A percentile compares a stretch with the other conserved stretches of the same genome.
These are phyloP conservation scores for Trichoderma polysporum DNA, from an alignment of 2,329 filamentous ascomycete genomes.

Conservation along the genomic window DNA sequence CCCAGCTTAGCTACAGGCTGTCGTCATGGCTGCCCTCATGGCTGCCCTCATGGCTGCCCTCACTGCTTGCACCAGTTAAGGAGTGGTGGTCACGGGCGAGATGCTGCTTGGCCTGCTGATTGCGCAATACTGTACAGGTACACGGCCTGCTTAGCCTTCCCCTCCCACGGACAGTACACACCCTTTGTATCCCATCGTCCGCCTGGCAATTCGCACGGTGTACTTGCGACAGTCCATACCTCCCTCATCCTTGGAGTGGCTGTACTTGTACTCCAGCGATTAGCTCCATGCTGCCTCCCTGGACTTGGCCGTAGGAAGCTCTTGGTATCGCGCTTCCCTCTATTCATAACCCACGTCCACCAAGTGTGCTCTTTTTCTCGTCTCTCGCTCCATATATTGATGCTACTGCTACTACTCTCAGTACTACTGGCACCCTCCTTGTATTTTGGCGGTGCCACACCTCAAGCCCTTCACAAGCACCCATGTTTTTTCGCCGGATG, in stretches of 20 bases:
- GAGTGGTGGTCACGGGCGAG: slow-evolving; percentile 1
- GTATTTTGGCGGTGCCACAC: slow-evolving; percentile 12
- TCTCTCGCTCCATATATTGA: slow-evolving; percentile 3
- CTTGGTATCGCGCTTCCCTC: slow-evolving; percentile 10
- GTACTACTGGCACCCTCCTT: slow-evolving; percentile 17
- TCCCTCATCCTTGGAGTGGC: slow-evolving; percentile 8
- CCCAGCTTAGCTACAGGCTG: slow-evolving; percentile 5
- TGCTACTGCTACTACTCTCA: not conserved
- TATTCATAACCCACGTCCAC: slow-evolving; percentile 8
- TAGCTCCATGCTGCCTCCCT: slow-evolving; percentile 18
- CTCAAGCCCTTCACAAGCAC: not conserved
- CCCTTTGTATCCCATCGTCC: slow-evolving; percentile 32
- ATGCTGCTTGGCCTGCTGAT: slow-evolving; percentile 11
- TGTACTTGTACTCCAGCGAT: slow-evolving; percentile 10
- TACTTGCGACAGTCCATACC: slow-evolving; percentile 30
- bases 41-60: no score
- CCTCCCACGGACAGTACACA: slow-evolving; percentile 39
- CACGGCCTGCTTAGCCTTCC: slow-evolving; percentile 32
- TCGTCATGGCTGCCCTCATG: slow-evolving; percentile 11
- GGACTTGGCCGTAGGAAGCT: slow-evolving; percentile 3
- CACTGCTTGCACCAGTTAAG: no score
- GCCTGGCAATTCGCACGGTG: slow-evolving; percentile 34
- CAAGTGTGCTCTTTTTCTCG: not conserved
- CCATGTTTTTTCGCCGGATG: slow-evolving; percentile 16
- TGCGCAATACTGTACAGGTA: slow-evolving; percentile 43